phyloP scores from a whole-genome alignment of 148 eudicot genomes.

The Fagopyrum esculentum region DNA sequence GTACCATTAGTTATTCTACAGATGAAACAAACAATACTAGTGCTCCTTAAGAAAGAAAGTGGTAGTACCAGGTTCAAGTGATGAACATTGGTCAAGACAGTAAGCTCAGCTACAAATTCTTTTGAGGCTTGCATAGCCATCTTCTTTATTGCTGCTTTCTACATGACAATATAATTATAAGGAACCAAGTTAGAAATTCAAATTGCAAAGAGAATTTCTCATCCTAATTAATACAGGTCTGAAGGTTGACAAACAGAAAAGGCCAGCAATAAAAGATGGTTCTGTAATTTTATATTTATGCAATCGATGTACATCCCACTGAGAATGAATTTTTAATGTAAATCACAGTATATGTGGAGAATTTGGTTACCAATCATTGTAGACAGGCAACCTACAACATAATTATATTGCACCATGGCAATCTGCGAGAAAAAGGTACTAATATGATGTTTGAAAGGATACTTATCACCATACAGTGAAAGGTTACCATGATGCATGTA shows the following conservation, averaged over 20 bases:
- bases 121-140: constrained; percentile 90
- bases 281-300: background rate
- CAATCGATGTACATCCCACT: background rate
- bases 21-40: constrained; percentile 1
- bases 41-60: background rate
- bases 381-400: background rate
- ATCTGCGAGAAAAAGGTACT: background rate
- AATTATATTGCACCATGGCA: background rate
- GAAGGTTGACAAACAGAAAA: background rate
- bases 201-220: background rate
- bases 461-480: background rate
- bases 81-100: constrained; percentile 85
- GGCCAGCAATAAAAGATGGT: background rate
- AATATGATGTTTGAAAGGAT: background rate
- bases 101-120: constrained; percentile 89
- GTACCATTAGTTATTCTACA: background rate
- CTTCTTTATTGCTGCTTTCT: constrained; percentile 95
- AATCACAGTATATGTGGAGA: background rate
- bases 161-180: constrained; percentile 19
- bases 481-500: constrained; percentile 1
- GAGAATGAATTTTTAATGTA: background rate
- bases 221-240: background rate
- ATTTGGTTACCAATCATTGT: too few relatives aligned
- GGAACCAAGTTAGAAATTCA: background rate
- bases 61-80: constrained; percentile 86